Evolutionary conservation across 139 green algal genomes (phyloP).

Genomic region (Gonium pectorale): DNA sequence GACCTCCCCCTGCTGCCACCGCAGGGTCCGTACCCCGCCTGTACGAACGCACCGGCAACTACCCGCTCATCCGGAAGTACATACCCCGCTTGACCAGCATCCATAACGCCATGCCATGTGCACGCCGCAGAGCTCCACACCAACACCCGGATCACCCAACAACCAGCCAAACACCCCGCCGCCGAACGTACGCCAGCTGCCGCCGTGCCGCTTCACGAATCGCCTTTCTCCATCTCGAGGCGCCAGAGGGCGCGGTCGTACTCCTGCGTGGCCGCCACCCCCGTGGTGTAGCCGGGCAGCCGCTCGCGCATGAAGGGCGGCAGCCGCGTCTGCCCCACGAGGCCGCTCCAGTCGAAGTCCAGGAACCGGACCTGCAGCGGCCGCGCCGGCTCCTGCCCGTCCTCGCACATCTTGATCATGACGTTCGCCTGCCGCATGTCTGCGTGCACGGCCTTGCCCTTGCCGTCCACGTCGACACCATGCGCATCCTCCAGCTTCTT

Average conservation of each 20-base stretch:
- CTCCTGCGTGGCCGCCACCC: not conserved
- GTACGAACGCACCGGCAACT: too few species aligned
- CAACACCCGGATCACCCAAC: too few species aligned
- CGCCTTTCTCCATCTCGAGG: too few species aligned
- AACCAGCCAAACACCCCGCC: too few species aligned
- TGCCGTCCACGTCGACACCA: not conserved
- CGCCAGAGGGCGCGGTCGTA: not conserved
- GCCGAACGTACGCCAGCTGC: too few species aligned
- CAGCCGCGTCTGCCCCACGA: not conserved
- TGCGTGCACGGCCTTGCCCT: not conserved
- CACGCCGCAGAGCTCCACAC: too few species aligned
- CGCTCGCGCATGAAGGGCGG: not conserved
- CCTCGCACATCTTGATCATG: not conserved
- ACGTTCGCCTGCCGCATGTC: conserved; percentile 21
- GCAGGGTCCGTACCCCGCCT: too few species aligned
- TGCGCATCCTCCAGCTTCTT: not conserved
- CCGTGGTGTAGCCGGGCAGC: not conserved
- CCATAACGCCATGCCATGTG: too few species aligned
- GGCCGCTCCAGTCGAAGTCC: conserved; percentile 12
- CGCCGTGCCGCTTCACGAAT: too few species aligned
- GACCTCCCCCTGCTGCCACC: too few species aligned
- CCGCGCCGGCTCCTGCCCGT: not conserved
- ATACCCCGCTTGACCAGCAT: too few species aligned
- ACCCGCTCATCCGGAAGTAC: too few species aligned
- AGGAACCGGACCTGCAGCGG: not conserved